Percentiles rank a stretch among this genome's conserved stretches.
These are phyloP conservation scores for Fusarium mangiferae DNA, from an alignment of 2,329 filamentous ascomycete species.

Conservation along the genomic window DNA sequence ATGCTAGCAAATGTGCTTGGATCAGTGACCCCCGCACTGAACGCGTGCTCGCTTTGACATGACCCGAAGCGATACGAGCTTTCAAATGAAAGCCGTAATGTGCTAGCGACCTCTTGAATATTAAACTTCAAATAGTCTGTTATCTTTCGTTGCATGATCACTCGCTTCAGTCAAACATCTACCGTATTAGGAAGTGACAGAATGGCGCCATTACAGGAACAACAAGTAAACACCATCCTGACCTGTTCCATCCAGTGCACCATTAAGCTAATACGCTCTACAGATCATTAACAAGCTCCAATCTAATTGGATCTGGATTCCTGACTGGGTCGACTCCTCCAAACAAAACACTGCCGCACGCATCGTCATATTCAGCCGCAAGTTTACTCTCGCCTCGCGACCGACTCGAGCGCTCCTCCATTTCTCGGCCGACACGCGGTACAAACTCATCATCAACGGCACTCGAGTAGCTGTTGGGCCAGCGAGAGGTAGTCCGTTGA, in stretches of 20 bases:
- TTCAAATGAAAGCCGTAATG: not conserved
- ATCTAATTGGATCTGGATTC: not conserved
- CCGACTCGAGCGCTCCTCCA: not conserved
- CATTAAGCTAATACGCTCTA: not conserved
- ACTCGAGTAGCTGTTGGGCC: not conserved
- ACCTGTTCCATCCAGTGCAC: fast-evolving
- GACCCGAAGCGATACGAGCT: not conserved
- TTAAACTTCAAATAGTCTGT: not conserved
- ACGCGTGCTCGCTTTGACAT: not conserved
- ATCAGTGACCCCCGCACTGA: not conserved
- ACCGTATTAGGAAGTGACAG: fast-evolving
- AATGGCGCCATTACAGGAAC: not conserved
- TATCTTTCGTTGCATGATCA: fast-evolving
- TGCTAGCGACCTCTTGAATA: fast-evolving
- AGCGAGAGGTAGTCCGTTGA: not conserved
- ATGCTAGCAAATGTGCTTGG: not conserved
- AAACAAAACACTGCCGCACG: not conserved
- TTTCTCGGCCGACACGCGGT: not conserved
- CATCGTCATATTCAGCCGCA: not conserved
- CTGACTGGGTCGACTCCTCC: not conserved
- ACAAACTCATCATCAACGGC: not conserved
- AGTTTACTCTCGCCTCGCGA: not conserved
- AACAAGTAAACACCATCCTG: not conserved
- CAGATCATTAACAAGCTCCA: not conserved
- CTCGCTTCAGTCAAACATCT: fast-evolving